Conservation (phyloP, 768 basidiomycete species). For the Russula vinacea region DNA sequence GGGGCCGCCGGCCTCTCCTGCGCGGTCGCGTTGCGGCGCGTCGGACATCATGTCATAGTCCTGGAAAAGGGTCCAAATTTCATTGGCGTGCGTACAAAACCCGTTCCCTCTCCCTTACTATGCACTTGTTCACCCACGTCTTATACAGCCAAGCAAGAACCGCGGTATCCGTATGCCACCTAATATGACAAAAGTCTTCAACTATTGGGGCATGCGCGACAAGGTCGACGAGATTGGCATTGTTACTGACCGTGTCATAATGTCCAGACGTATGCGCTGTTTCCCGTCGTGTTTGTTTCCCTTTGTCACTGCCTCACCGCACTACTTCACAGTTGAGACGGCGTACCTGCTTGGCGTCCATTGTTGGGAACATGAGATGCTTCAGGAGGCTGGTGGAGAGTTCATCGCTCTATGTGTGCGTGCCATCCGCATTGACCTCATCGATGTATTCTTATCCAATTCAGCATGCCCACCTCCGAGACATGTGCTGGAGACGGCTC, state of each 20-base stretch:
- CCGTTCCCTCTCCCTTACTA: background rate
- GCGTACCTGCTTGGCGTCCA: conserved; percentile 35
- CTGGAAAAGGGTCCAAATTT: conserved; percentile 36
- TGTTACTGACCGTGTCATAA: conserved; percentile 30
- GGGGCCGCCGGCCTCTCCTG: conserved; percentile 39
- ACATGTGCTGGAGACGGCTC: conserved; percentile 35
- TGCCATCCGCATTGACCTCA: background rate
- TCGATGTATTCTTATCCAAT: background rate
- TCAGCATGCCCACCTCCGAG: conserved; percentile 38
- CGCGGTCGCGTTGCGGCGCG: conserved; percentile 38
- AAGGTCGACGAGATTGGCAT: conserved; percentile 32
- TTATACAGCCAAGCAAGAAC: conserved; percentile 15
- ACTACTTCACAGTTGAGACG: conserved; percentile 15
- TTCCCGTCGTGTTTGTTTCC: background rate
- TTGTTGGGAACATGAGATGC: conserved; percentile 35
- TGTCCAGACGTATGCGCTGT: conserved; percentile 32
- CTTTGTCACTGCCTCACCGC: background rate
- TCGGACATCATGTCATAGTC: conserved; percentile 40
- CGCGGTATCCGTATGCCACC: conserved; percentile 38
- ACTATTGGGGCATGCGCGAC: conserved; percentile 39
- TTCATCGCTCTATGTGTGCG: conserved; percentile 37
- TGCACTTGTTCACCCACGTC: background rate
- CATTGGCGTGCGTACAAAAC: conserved; percentile 31
- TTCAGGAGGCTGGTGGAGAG: conserved; percentile 35
- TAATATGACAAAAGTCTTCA: conserved; percentile 40